Conservation (phyloP, 2,329 filamentous ascomycete species). For the Aureobasidium sp. region DNA sequence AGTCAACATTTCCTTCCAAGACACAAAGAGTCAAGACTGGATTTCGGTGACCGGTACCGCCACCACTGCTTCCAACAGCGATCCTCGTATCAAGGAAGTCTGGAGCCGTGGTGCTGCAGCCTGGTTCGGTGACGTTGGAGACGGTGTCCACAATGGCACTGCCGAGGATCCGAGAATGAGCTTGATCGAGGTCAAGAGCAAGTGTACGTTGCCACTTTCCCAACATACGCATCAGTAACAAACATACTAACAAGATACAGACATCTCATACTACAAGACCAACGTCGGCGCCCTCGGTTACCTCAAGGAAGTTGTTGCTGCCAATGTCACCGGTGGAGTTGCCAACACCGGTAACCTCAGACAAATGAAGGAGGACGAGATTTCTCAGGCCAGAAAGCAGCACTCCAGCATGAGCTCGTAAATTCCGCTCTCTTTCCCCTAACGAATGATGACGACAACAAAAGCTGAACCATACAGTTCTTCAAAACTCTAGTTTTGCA, state of each 20-base stretch:
- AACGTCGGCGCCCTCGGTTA: conserved; percentile 23
- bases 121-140: conserved; percentile 45
- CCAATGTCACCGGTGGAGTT: conserved; percentile 26
- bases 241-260: conserved; percentile 12
- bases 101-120: conserved; percentile 33
- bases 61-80: conserved; percentile 33
- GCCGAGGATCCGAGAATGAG: conserved; percentile 41
- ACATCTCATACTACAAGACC: conserved; percentile 29
- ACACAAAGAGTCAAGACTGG: conserved; percentile 41
- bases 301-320: conserved; percentile 26
- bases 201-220: conserved; percentile 25
- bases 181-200: conserved; percentile 32
- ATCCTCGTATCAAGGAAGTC: conserved; percentile 43
- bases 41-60: conserved; percentile 38
- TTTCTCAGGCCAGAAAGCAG: conserved; percentile 24
- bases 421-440: not conserved
- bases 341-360: conserved; percentile 27
- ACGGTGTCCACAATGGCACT: conserved; percentile 40
- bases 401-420: conserved; percentile 22
- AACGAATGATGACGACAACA: not conserved
- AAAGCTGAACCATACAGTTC: conserved; percentile 1
- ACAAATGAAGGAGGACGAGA: conserved; percentile 26
- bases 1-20: conserved; percentile 39
- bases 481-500: conserved; percentile 3
- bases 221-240: not conserved